phyloP scores from a whole-genome alignment of 495 filamentous ascomycete species.

The Bathelium albidoporum region DNA sequence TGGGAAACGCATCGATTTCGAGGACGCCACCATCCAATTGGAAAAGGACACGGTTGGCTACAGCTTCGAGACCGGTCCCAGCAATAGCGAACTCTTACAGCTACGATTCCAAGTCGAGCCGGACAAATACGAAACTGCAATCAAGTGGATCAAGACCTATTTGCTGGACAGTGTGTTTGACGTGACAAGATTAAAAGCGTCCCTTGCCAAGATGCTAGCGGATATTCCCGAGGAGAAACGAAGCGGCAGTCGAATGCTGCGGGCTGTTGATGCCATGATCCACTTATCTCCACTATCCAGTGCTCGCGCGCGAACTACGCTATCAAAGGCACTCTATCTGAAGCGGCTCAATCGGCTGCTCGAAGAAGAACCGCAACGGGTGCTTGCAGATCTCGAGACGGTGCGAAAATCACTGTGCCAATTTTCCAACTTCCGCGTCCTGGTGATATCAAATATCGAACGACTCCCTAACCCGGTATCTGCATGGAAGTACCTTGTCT shows the following conservation, averaged over 20 bases:
- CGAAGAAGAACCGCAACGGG: slow-evolving; percentile 55
- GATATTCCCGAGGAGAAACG: slow-evolving; percentile 92
- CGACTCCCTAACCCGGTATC: slow-evolving; percentile 71
- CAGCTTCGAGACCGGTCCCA: slow-evolving; percentile 52
- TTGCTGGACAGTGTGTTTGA: slow-evolving; percentile 86
- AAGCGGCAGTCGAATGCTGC: slow-evolving; percentile 62
- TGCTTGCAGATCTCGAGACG: slow-evolving; percentile 65
- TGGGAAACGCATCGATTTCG: slow-evolving; percentile 72
- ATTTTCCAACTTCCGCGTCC: slow-evolving; percentile 70
- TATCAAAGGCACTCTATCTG: slow-evolving; percentile 82
- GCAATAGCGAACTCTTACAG: slow-evolving; percentile 67
- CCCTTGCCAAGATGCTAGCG: slow-evolving; percentile 77
- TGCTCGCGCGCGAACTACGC: slow-evolving; percentile 63
- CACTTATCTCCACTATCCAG: slow-evolving; percentile 64
- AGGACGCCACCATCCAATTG: slow-evolving; percentile 77
- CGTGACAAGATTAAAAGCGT: slow-evolving; percentile 61
- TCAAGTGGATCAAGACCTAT: slow-evolving; percentile 78
- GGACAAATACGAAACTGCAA: slow-evolving; percentile 72
- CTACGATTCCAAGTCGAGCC: slow-evolving; percentile 78
- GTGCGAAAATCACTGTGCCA: slow-evolving; percentile 64
- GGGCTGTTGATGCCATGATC: slow-evolving; percentile 70
- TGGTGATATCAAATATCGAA: slow-evolving; percentile 72
- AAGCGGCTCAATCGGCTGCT: slow-evolving; percentile 71
- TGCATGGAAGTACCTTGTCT: slow-evolving; percentile 61
- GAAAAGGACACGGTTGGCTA: slow-evolving; percentile 88